Base-by-base conservation (phyloP, 1,284 basidiomycete genomes). In the Wallemia hederae region DNA sequence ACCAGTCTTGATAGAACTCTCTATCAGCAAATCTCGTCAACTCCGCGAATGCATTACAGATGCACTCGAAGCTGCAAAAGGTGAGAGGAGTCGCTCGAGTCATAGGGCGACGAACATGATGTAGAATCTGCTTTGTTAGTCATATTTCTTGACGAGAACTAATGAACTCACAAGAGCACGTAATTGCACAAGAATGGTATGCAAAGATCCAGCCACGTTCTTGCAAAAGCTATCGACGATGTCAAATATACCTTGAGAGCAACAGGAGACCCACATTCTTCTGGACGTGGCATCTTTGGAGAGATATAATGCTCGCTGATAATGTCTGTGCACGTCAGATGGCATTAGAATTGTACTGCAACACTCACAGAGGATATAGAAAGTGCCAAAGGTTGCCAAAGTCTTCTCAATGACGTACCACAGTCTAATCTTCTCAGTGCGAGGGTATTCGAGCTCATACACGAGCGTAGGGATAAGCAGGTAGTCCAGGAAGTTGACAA, bases 1-100 rank as follows among this genome's bases (percentile, higher is more conserved):
- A 66, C 85, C 89, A 96, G 69, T 96, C 91, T 71, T 90, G 85
- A 71, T 97, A 98, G 70, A 97, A 97, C 66, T 90, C 85, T 55
- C 92, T 77, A 69, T 98, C 92, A 26, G 89, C 89, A 68, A 97
- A 98, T 68, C 83, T 84, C 63, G 60, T 63, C 14, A 61, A 60
- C 70, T 97, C 92, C 1, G 89, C 89, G 69, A 97, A 96, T 11
- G 76, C 88, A 67, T 94, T 92, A 72, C 88, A 92, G 62, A 97
- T 90, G 67, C 91, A 94, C 70, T 91, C 88, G 82, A 70, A 68
- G 56, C 69, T 66, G 27, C 22, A 55, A 11, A n/a, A 11, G n/a
- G 33, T 34, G 33, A 31, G 69, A 69, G 61, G 64, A 64, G 61
- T 15, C 9, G 17, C 9, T 59, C 27, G 55, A 62, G 63, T 28